A percentile compares a stretch with the other conserved stretches of the same genome.
phyloP scores from a whole-genome alignment of 139 green algal species.

The Chlamydomonas incerta region DNA sequence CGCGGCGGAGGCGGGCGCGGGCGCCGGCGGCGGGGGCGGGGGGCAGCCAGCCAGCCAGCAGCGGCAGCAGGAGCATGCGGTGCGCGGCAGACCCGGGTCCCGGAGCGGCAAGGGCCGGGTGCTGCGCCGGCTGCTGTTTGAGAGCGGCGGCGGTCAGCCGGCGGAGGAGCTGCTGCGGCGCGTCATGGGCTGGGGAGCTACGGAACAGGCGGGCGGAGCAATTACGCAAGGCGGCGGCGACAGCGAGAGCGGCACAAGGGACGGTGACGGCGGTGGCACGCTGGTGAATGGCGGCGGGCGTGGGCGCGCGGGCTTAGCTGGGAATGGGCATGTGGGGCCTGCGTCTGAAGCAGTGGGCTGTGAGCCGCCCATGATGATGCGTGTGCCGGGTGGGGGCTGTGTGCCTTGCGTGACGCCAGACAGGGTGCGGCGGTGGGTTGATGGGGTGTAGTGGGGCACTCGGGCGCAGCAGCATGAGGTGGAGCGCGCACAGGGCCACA shows the following conservation, averaged over 20 bases:
- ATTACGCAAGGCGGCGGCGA: no score
- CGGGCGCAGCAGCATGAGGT: no score
- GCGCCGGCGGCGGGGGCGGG: neutral
- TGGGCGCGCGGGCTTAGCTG: no score
- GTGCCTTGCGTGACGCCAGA: neutral
- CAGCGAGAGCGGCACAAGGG: no score
- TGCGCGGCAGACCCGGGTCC: no score
- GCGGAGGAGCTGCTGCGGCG: neutral
- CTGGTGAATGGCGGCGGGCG: no score
- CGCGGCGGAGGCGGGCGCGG: neutral
- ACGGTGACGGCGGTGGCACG: no score
- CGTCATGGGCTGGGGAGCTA: no score
- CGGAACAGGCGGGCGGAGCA: neutral
- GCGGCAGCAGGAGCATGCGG: neutral
- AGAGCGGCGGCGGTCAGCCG: neutral
- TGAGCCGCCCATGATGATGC: neutral
- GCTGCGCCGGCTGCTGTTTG: slow-evolving; percentile 17
- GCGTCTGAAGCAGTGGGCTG: neutral
- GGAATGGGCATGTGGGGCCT: neutral
- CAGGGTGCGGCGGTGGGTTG: neutral
- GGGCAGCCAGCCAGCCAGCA: no score
- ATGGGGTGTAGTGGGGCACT: no score
- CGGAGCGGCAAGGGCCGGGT: neutral
- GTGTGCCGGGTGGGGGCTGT: neutral
- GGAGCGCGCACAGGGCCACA: no score